Evolutionary conservation across 768 basidiomycete species (phyloP), one percentile per base, ranked within the genome.

Genomic region (Cubamyces sp.): DNA sequence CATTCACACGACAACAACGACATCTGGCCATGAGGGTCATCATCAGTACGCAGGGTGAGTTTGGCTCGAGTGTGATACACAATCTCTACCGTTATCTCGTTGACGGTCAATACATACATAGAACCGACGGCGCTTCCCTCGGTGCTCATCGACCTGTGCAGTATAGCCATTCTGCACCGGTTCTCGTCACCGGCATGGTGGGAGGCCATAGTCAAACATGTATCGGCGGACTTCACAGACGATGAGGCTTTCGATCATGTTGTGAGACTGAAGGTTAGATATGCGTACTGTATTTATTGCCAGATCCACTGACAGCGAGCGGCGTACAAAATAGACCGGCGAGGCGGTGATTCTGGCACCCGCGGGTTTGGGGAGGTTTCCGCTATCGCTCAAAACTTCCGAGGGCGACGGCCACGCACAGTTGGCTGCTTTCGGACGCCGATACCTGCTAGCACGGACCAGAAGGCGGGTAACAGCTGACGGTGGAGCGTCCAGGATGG

Each of bases 101-200:
- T 34, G 7, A 39, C 19, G 37, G 11, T 5, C 4, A 26, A n/a
- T 8, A 5, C 7, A 9, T 34, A 34, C 34, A 34, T 66, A 91
- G 87, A 91, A 62, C 90, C 90, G 0, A 91, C 88, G 0, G 84
- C 90, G 4, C 82, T 91, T 0, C 88, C 89, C 2, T 79, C 87
- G 0, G 83, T 86, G 0, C 73, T 91, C 3, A 75, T 91, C 0
- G 89, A 89, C 60, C 76, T 91, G 1, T 90, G 88, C 56, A 83
- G 83, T 0, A 75, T 90, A 0, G 73, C 84, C 0, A 82, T 91
- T 18, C 64, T 90, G 2, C 90, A 91, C 64, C 78, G 90, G 1
- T 91, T 91, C 70, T 88, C 88, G 0, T 91, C 90, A 0, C 87
- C 87, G 0, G 79, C 86, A 1, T 91, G 90, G 90, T 88, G 87